Base-by-base conservation (phyloP, 148 eudicot species). In the Rhododendron griersonianum region DNA sequence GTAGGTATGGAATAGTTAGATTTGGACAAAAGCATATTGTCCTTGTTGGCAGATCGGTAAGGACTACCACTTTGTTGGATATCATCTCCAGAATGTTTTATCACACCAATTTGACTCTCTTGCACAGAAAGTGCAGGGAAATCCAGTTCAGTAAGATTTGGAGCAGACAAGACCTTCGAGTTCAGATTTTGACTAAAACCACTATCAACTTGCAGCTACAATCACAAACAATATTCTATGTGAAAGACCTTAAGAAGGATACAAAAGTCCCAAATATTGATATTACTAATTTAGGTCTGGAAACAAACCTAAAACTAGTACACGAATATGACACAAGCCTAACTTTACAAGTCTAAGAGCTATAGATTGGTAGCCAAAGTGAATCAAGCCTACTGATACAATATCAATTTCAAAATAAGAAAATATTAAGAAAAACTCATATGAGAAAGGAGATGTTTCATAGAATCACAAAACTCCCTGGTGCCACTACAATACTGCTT, bases 171-270 rank as follows among this genome's bases (percentile, higher is more conserved):
- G 81, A 91, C 89, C 92, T 95, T 94, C 84, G 94, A 69, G 89
- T 87, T 91, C 84, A 88, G 88, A 89, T 89, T 91, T 84, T 90
- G 99, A 85, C 87, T 90, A 87, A 91, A 89, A 87, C 90, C 95
- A 86, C 94, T 95, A 79, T 96, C 98, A 74, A 93, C 99, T 92
- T 96, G 99, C 88, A 93, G 96, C 99, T 96, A 88, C 90, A 93
- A 85, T 67, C 84, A 86, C 47, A 84, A 81, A 73, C 84, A 84
- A 82, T 53, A 23, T 39, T 59, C 21, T 61, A 35, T 13, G 53
- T 63, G 23, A 87, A 78, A 61, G 19, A 25, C 59, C 48, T 67
- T 47, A 65, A 41, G 82, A 57, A 73, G 15, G 73, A 85, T 53
- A 6, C 81, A 84, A 23, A n/a, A 5, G 39, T 84, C 55, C 44